Conservation (phyloP, 2,329 filamentous ascomycete species). For the Botryotinia calthae region DNA sequence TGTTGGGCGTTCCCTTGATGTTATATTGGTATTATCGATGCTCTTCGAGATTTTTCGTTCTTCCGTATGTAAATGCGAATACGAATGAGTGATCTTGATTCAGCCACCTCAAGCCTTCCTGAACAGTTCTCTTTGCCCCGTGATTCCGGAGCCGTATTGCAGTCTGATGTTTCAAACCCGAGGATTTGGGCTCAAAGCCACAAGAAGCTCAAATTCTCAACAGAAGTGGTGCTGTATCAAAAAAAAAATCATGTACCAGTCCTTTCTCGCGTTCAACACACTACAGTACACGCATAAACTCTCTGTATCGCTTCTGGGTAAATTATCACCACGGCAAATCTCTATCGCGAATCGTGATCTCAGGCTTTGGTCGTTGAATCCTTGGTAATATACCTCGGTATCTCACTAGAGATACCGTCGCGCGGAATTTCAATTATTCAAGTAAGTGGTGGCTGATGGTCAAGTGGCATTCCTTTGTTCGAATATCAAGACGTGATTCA, state of each 20-base stretch:
- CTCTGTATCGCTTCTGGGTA: not conserved
- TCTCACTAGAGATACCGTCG: not conserved
- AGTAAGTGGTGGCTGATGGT: not conserved
- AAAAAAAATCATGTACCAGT: not conserved
- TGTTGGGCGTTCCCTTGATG: not conserved
- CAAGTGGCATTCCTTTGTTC: not conserved
- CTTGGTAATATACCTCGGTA: not conserved
- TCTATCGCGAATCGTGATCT: not conserved
- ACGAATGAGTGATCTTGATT: not conserved
- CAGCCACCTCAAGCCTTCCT: not conserved
- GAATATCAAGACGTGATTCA: not conserved
- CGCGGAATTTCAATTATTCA: not conserved
- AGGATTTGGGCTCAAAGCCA: not conserved
- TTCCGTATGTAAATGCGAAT: not conserved
- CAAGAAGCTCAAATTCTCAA: not conserved
- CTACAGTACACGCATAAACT: not conserved
- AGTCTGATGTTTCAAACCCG: not conserved
- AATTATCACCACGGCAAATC: not conserved
- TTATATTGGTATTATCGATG: not conserved
- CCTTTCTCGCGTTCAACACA: not conserved
- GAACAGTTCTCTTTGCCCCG: not conserved
- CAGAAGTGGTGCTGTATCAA: not conserved
- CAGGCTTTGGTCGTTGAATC: not conserved
- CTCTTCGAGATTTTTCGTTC: not conserved
- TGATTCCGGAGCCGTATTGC: not conserved